These are phyloP conservation scores for Elongisporangium prolatum DNA, from an alignment of 352 stramenopile species.

Conservation along the genomic window DNA sequence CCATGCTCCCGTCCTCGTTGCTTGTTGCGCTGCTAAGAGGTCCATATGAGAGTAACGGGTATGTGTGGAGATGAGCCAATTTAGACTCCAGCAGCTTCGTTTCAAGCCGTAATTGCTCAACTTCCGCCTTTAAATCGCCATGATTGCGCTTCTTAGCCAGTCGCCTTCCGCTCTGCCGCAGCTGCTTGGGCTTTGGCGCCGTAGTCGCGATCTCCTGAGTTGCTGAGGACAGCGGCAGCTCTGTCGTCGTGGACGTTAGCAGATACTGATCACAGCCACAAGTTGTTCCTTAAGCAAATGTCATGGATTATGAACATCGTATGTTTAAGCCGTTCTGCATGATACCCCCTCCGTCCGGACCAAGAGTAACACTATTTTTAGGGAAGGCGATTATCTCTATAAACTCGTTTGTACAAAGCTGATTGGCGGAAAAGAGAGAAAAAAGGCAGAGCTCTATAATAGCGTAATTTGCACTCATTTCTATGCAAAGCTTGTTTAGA, in stretches of 20 bases:
- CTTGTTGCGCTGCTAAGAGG: neutral
- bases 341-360: too few species aligned
- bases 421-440: too few species aligned
- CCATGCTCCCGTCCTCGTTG: neutral
- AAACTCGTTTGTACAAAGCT: too few species aligned
- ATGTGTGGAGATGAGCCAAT: neutral
- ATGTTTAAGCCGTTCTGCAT: too few species aligned
- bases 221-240: neutral
- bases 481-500: too few species aligned
- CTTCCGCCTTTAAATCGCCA: neutral
- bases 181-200: neutral
- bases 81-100: neutral
- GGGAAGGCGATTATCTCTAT: too few species aligned
- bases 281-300: too few species aligned
- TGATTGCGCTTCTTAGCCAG: neutral
- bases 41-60: neutral
- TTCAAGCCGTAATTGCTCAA: neutral
- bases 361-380: too few species aligned
- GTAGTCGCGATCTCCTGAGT: neutral
- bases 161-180: too few species aligned
- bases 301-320: too few species aligned
- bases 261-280: neutral
- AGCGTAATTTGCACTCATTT: too few species aligned
- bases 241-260: neutral
- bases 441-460: too few species aligned